Percentiles rank a stretch among this genome's conserved stretches.
Conservation (phyloP, 345 rosid genomes). For the Aquilaria yunnanensis region DNA sequence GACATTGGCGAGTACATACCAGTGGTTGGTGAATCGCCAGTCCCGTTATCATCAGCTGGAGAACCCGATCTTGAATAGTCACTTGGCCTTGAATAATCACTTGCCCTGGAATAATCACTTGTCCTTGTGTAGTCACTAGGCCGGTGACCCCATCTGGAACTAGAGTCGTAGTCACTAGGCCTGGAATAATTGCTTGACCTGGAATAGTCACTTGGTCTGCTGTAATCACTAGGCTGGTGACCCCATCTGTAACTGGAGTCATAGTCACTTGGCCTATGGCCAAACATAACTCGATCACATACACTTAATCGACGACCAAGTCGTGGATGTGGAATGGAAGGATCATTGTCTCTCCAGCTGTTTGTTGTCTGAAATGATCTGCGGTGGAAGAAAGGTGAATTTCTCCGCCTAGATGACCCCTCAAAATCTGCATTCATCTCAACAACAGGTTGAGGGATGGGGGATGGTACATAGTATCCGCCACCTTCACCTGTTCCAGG, state of each 20-base stretch:
- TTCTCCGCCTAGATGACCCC: conserved; percentile 49
- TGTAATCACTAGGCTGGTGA: no score
- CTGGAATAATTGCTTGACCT: no score
- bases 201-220: no score
- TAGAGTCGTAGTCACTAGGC: no score
- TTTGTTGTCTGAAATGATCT: conserved; percentile 72
- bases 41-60: conserved; percentile 61
- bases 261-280: conserved; percentile 36
- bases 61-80: conserved; percentile 47
- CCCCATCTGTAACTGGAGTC: no score
- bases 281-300: conserved; percentile 78
- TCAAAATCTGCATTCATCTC: conserved; percentile 96
- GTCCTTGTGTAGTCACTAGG: no score
- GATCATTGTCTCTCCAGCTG: conserved; percentile 57
- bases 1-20: conserved; percentile 19
- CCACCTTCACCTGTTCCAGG: conserved; percentile 18
- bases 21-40: conserved; percentile 22
- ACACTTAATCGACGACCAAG: conserved; percentile 78
- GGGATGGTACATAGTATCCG: conserved; percentile 40
- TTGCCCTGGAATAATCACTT: no score
- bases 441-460: conserved; percentile 86
- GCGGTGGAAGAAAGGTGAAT: conserved; percentile 62
- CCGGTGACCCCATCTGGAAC: no score
- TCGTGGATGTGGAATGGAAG: conserved; percentile 45
- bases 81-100: conserved; percentile 17